Evolutionary conservation across 2,329 filamentous ascomycete species (phyloP), one percentile per base, ranked within the genome.

Genomic region (Penicillium corylophilum): DNA sequence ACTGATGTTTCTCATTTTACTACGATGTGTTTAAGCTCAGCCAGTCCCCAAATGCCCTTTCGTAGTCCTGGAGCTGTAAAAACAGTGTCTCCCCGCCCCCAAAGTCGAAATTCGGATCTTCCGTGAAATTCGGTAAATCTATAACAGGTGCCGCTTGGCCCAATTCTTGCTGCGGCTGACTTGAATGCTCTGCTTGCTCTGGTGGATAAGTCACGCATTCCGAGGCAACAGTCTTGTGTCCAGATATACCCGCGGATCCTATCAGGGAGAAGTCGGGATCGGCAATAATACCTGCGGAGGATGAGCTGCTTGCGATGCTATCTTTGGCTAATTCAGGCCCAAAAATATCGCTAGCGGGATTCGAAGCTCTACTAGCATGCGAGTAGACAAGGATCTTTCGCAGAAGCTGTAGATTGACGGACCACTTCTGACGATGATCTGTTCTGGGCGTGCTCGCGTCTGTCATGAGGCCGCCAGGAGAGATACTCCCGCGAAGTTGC

Each of bases 361-460:
- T 44, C 6, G 47, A 45, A n/a, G 50, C 51, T 26, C 64, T 63
- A 18, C 66, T 70, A 0, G 71, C 70, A 26, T 63, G 64, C 20
- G 71, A 66, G 54, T 72, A 74, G 13, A 72, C 62, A 5, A 74
- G 56, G 5, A 74, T 62, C 26, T 72, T 64, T 68, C 70, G 71
- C 1, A 74, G 60, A 1, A 74, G 56, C 18, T 68, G 64, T 5
- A 64, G 58, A 44, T 74, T 68, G 12, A 73, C 70, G 2, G 71
- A 68, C 64, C 64, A 68, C 31, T 50, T 57, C 4, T 55, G 59
- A n/a, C 43, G 47, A 10, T 48, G 42, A n/a, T 38, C 38, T 22
- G 39, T 20, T 15, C 12, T 28, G 3, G 39, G 24, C 10, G 24
- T 53, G 2, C 53, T 31, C 29, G 15, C 5, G 29, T 31, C 53